These are phyloP conservation scores for Alternaria tenuissima DNA, from an alignment of 2,329 filamentous ascomycete species.

Conservation along the genomic window DNA sequence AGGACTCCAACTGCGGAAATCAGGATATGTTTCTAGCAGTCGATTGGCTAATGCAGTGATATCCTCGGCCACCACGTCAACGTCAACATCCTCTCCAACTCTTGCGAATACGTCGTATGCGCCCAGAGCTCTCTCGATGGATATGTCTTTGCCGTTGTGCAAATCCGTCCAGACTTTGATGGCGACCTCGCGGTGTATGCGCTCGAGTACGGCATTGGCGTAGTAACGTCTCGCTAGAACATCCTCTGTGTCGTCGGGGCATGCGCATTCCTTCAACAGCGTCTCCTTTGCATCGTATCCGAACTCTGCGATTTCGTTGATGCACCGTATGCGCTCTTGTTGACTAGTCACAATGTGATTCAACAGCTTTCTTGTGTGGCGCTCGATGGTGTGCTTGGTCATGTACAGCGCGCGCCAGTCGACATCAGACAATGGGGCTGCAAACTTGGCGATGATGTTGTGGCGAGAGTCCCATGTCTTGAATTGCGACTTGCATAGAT, in stretches of 20 bases:
- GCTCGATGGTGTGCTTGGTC: conserved; percentile 46
- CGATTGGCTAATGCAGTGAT: conserved; percentile 69
- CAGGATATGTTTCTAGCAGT: conserved; percentile 63
- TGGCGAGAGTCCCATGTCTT: conserved; percentile 73
- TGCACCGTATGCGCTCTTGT: conserved; percentile 72
- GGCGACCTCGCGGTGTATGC: conserved; percentile 81
- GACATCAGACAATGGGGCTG: conserved; percentile 62
- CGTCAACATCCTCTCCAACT: conserved; percentile 74
- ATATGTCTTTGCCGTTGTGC: conserved; percentile 59
- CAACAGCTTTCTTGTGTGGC: conserved; percentile 55
- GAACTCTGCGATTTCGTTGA: conserved; percentile 73
- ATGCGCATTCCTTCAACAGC: conserved; percentile 71
- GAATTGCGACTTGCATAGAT: conserved; percentile 75
- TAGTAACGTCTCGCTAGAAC: conserved; percentile 81
- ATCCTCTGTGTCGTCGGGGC: conserved; percentile 70
- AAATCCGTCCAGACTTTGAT: conserved; percentile 77
- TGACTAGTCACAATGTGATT: conserved; percentile 76
- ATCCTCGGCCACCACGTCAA: conserved; percentile 68
- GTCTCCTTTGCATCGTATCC: conserved; percentile 92
- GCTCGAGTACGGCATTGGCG: conserved; percentile 75
- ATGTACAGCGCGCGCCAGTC: conserved; percentile 73
- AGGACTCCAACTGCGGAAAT: conserved; percentile 65
- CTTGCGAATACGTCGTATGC: conserved; percentile 92
- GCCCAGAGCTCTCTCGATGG: conserved; percentile 77
- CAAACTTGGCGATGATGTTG: conserved; percentile 44